Evolutionary conservation across 495 filamentous ascomycete genomes (phyloP).

Genomic region (Podospora australis): DNA sequence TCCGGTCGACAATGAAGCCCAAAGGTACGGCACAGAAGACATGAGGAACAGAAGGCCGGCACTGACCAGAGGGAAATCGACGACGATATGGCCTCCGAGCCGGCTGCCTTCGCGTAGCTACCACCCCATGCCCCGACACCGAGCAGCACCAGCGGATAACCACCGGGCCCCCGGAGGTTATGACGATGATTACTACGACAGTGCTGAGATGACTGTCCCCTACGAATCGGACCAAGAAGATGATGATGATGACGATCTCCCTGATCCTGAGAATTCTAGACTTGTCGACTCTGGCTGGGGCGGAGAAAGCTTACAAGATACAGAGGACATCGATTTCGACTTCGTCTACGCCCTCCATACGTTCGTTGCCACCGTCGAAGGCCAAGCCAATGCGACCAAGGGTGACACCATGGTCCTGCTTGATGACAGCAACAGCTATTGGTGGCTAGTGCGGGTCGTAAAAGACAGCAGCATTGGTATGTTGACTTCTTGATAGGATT

Average conservation of each 20-base stretch:
- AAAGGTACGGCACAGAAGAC: background rate
- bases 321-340: slow-evolving; percentile 98
- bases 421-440: slow-evolving; percentile 99
- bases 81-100: background rate
- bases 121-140: background rate
- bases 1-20: background rate
- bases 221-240: slow-evolving; percentile 34
- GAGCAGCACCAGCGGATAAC: background rate
- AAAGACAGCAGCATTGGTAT: slow-evolving; percentile 96
- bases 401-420: slow-evolving; percentile 99
- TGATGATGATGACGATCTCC: slow-evolving; percentile 38
- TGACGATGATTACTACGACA: slow-evolving; percentile 15
- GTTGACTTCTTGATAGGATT: slow-evolving; percentile 11
- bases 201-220: slow-evolving; percentile 23
- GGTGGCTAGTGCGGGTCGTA: slow-evolving; percentile 96
- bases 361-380: slow-evolving; percentile 95
- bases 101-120: background rate
- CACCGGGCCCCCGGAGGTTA: background rate
- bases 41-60: background rate
- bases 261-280: slow-evolving; percentile 45
- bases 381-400: slow-evolving; percentile 96
- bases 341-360: slow-evolving; percentile 98
- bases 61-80: background rate
- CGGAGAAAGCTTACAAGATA: slow-evolving; percentile 73
- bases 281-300: slow-evolving; percentile 64